A percentile compares a stretch with the other conserved stretches of the same genome.
phyloP scores from a whole-genome alignment of 2,329 filamentous ascomycete genomes.

The Rhinocladiella mackenziei region DNA sequence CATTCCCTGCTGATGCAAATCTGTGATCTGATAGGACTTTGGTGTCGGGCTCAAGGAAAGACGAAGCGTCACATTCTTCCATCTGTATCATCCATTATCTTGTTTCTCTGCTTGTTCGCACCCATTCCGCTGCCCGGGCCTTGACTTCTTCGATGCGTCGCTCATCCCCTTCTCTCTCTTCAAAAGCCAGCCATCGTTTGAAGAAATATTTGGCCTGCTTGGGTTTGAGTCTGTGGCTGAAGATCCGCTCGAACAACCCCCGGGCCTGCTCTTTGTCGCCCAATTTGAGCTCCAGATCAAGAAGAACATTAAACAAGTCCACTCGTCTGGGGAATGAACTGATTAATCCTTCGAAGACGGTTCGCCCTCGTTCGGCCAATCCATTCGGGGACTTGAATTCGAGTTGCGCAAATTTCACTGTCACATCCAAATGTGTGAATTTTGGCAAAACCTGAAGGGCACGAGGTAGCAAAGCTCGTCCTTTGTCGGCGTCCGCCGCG shows the following conservation, averaged over 20 bases:
- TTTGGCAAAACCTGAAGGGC: slow-evolving; percentile 77
- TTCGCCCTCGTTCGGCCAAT: slow-evolving; percentile 84
- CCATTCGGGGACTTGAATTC: slow-evolving; percentile 83
- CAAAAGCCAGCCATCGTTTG: slow-evolving; percentile 86
- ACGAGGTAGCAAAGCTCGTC: slow-evolving; percentile 72
- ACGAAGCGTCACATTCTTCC: no score
- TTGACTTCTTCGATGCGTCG: slow-evolving; percentile 69
- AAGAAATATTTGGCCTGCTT: slow-evolving; percentile 84
- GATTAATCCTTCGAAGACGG: slow-evolving; percentile 86
- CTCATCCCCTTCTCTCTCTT: slow-evolving; percentile 63
- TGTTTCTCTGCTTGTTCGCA: slow-evolving; percentile 5
- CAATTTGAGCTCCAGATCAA: slow-evolving; percentile 72
- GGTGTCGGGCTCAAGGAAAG: no score
- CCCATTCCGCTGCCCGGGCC: slow-evolving; percentile 54
- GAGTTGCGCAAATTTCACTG: slow-evolving; percentile 82
- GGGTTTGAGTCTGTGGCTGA: slow-evolving; percentile 63
- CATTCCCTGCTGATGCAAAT: no score
- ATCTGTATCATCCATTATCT: background rate
- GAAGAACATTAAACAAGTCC: slow-evolving; percentile 87
- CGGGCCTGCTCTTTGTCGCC: slow-evolving; percentile 63
- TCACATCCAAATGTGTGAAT: slow-evolving; percentile 67
- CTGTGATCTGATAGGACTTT: no score
- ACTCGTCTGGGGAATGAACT: slow-evolving; percentile 81
- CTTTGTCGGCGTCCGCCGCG: slow-evolving; percentile 64
- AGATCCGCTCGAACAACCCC: slow-evolving; percentile 75